Evolutionary conservation across 1,139 yeast species (phyloP), one percentile per base, ranked within the genome.

Genomic region (Diutina mesorugosa): DNA sequence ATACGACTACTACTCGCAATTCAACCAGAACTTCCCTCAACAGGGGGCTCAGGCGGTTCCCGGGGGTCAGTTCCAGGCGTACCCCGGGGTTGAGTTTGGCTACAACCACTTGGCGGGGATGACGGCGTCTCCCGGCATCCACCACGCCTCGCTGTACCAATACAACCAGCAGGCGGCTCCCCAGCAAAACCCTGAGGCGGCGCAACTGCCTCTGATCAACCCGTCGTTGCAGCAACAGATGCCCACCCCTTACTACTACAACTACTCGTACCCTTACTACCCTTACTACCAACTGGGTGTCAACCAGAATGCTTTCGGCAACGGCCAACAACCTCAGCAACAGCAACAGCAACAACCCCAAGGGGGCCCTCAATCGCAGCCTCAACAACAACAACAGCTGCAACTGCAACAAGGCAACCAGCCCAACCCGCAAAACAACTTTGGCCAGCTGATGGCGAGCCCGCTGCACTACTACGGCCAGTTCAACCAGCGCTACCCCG

Each of bases 1-100:
- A 8, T 70, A 64, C 62, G 74, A 69, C 60, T 70, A 70, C 68
- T 70, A 71, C 68, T 62, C 65, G 55, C 75, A 71, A 61, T 70
- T 67, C 64, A 77, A 72, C 61, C 76, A 72, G 63, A 47, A 73
- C 62, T 72, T 70, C 60, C 77, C 77, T 45, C 77, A 72, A 64
- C 77, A 72, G 61, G 71, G 70, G 8, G 47, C 9, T 6, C 47
- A 45, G n/a, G 14, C 14, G 45, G 45, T 18, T 6, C 41, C 53
- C 4, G 41, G 32, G 16, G 41, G 41, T 30, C 51, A 47, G 29
- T 47, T 47, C 18, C 51, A 47, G 29, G 53, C 41, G 6, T 50
- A 50, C 53, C 53, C 53, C n/a, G 53, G 45, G 29, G 18, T 32
- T 12, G 53, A 30, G 26, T 32, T n/a, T 28, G 32, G 41, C 21